Conservation (phyloP, 2,329 filamentous ascomycete species). For the Decorospora gaudefroyi region DNA sequence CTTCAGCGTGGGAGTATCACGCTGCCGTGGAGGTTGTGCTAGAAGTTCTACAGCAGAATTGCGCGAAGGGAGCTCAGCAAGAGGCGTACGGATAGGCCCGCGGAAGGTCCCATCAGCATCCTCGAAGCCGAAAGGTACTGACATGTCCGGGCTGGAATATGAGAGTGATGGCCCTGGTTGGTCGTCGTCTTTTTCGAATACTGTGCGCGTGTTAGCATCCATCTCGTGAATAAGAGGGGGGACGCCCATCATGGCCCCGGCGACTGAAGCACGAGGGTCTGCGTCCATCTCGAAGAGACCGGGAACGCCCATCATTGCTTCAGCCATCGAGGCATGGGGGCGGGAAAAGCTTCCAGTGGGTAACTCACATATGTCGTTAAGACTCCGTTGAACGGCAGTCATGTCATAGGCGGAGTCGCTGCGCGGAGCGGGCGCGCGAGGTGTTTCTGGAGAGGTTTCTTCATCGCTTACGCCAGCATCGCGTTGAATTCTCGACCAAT, state of each 20-base stretch:
- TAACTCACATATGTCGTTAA: background rate
- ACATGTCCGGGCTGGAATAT: background rate
- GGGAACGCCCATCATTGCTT: background rate
- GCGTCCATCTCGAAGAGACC: background rate
- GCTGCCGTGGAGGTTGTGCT: background rate
- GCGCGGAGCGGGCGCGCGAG: background rate
- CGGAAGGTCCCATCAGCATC: no score
- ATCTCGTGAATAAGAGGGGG: background rate
- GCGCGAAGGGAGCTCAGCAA: background rate
- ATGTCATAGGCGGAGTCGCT: background rate
- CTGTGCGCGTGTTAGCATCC: no score
- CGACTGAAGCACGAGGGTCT: background rate
- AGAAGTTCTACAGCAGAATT: background rate
- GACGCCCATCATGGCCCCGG: background rate
- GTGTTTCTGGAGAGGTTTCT: background rate
- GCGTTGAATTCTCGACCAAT: constrained; percentile 3
- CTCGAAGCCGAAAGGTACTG: background rate
- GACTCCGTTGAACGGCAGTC: background rate
- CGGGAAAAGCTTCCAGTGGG: background rate
- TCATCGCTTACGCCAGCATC: background rate
- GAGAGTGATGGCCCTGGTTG: background rate
- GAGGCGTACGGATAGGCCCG: background rate
- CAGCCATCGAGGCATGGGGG: no score
- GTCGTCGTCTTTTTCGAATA: background rate
- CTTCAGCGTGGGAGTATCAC: constrained; percentile 4